A percentile compares a stretch with the other conserved stretches of the same genome.
Conservation (phyloP, 116 monocot species). For the Papilionanthe hybrid region DNA sequence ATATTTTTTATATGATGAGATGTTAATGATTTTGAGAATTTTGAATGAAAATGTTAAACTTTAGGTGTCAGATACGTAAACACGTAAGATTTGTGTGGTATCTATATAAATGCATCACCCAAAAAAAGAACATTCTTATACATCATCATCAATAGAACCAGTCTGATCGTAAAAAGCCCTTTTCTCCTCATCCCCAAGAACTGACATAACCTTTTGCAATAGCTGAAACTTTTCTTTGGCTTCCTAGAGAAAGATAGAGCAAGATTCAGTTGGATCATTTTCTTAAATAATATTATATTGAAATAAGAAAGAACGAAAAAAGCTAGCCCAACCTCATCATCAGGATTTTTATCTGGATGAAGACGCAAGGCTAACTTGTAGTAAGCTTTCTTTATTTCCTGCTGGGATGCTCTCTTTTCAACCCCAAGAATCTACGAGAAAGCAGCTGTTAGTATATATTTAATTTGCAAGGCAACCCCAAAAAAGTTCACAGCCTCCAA, state of each 20-base stretch:
- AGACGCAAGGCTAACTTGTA: conserved; percentile 85
- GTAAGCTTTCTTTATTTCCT: conserved; percentile 92
- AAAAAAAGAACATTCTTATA: conserved; percentile 6
- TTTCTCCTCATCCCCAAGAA: conserved; percentile 91
- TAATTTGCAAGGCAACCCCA: neutral
- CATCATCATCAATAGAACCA: conserved; percentile 76
- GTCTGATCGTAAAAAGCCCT: conserved; percentile 91
- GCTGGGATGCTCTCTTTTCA: conserved; percentile 66
- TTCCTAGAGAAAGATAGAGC: conserved; percentile 39
- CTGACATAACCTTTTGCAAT: conserved; percentile 82
- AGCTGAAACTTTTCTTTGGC: conserved; percentile 92
- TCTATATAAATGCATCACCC: no score
- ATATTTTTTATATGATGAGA: no score
- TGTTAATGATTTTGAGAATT: no score
- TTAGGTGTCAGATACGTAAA: no score
- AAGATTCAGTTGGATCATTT: neutral
- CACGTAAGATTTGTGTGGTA: no score
- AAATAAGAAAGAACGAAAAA: no score
- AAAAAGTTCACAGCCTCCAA: neutral
- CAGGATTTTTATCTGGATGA: conserved; percentile 96
- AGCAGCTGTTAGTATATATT: neutral
- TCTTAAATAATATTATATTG: neutral
- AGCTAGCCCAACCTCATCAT: conserved; percentile 48
- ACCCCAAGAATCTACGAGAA: conserved; percentile 73
- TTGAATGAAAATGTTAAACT: no score